Conservation (phyloP, 495 filamentous ascomycete genomes). For the Pyronema domesticum region DNA sequence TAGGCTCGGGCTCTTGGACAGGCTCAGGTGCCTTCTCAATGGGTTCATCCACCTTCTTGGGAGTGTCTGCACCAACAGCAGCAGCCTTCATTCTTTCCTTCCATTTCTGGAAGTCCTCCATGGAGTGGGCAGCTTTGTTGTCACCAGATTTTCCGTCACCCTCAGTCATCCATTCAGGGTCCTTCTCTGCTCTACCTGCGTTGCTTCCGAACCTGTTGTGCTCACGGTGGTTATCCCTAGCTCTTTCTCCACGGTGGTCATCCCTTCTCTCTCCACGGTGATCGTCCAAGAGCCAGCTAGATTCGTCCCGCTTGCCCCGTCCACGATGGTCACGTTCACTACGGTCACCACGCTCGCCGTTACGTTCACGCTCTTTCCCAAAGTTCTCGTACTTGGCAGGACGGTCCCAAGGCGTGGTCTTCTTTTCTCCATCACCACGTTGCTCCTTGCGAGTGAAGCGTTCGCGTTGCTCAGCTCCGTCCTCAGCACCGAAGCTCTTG, state of each 20-base stretch:
- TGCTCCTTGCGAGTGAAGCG: conserved; percentile 29
- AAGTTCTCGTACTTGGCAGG: conserved; percentile 38
- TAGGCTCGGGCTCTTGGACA: background rate
- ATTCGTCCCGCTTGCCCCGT: conserved; percentile 29
- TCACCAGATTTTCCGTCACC: conserved; percentile 51
- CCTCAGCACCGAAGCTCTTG: conserved; percentile 46
- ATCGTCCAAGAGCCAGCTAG: conserved; percentile 26
- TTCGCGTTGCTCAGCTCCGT: conserved; percentile 30
- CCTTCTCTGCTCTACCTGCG: conserved; percentile 41
- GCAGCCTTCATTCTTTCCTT: conserved; percentile 75
- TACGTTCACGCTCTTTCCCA: conserved; percentile 39
- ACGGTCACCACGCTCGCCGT: conserved; percentile 24
- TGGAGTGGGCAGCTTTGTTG: conserved; percentile 36
- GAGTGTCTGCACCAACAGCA: conserved; percentile 7
- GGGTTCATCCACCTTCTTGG: background rate
- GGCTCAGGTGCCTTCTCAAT: background rate
- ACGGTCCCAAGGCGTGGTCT: conserved; percentile 32
- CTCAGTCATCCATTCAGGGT: conserved; percentile 68
- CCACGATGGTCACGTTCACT: conserved; percentile 24
- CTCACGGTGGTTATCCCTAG: conserved; percentile 23
- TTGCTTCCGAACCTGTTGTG: conserved; percentile 12
- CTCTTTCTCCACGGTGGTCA: conserved; percentile 27
- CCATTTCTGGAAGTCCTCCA: conserved; percentile 86
- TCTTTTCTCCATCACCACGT: conserved; percentile 33
- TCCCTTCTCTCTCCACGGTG: conserved; percentile 4